Evolutionary conservation across 2,329 filamentous ascomycete genomes (phyloP), one percentile per base, ranked within the genome.

Genomic region (Penicillium sp.): DNA sequence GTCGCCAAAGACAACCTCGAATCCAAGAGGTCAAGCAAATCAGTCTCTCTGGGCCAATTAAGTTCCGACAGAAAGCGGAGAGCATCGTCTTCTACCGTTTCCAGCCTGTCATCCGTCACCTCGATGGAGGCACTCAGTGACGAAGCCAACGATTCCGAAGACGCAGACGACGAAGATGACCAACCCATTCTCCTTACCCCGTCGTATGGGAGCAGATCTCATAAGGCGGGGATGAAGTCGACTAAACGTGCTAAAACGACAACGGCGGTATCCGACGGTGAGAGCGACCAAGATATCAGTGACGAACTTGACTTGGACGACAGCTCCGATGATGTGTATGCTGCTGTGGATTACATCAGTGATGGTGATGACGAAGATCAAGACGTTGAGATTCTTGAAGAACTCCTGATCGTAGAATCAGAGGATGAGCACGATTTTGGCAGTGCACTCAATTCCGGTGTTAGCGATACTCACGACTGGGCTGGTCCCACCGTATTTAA

Each of bases 301-400:
- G 70, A 71, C 45, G 70, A 70, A 52, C 71, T 69, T 48, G 75
- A 76, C 35, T 74, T 74, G 8, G 74, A 72, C 26, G 72, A 74
- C 23, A 76, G 73, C 64, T 90, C 86, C 65, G 87, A 89, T 63
- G 90, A 92, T 70, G 87, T 89, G 60, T 92, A 93, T 75, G 90
- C 88, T 1, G 90, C 84, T 44, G 89, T 96, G 63, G 91, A 94
- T 73, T 87, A 92, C 55, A 90, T 96, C 64, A 91, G 86, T 68
- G 91, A 93, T 69, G 89, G 87, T 11, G 91, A 93, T 65, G 89
- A 92, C 66, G 91, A 94, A 75, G 90, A 94, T 76, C 87, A 91
- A 67, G 87, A 91, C 83, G 87, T 94, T 60, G 86, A 90, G 72
- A 86, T 88, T 83, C 85, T 88, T 81, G 91, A 95, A 85, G 91